phyloP scores from a whole-genome alignment of 352 stramenopile species.

The Pythium insidiosum region DNA sequence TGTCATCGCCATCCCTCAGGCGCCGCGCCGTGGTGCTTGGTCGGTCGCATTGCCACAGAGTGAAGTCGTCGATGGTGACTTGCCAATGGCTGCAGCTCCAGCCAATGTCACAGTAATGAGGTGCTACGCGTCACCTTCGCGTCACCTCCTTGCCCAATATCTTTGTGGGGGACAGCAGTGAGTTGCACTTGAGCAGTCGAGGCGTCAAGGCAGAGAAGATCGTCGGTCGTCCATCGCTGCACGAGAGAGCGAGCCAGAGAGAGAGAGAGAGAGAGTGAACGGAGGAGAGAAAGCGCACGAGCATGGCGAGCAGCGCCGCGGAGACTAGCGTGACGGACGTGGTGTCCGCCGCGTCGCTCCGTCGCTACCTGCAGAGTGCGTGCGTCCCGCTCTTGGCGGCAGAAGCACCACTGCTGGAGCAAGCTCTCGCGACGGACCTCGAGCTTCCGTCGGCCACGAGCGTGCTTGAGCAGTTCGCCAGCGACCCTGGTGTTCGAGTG shows the following conservation, averaged over 20 bases:
- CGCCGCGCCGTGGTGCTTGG: too few species aligned
- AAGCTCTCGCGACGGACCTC: conserved; percentile 40
- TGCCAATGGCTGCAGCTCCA: too few species aligned
- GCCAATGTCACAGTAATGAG: conserved; percentile 1
- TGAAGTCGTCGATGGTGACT: too few species aligned
- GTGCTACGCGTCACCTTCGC: conserved; percentile 16
- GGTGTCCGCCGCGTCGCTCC: conserved; percentile 35
- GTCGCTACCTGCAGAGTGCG: conserved; percentile 50
- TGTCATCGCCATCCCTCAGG: too few species aligned
- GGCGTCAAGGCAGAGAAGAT: conserved; percentile 7
- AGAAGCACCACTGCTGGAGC: conserved; percentile 31
- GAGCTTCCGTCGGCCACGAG: conserved; percentile 17
- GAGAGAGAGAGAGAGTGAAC: background rate
- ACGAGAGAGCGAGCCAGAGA: background rate
- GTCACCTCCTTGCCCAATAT: conserved; percentile 1
- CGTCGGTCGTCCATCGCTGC: background rate
- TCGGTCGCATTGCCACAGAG: too few species aligned
- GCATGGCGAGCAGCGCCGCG: conserved; percentile 17
- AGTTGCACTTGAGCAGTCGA: conserved; percentile 6
- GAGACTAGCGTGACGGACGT: conserved; percentile 19
- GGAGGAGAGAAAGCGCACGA: conserved; percentile 16
- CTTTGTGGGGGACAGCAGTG: background rate
- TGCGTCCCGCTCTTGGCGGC: conserved; percentile 63
- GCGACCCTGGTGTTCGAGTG: conserved; percentile 47
- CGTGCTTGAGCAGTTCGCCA: conserved; percentile 63